A percentile compares a stretch with the other conserved stretches of the same genome.
phyloP scores from a whole-genome alignment of 148 eudicot genomes.

The Nyssa sinensis region DNA sequence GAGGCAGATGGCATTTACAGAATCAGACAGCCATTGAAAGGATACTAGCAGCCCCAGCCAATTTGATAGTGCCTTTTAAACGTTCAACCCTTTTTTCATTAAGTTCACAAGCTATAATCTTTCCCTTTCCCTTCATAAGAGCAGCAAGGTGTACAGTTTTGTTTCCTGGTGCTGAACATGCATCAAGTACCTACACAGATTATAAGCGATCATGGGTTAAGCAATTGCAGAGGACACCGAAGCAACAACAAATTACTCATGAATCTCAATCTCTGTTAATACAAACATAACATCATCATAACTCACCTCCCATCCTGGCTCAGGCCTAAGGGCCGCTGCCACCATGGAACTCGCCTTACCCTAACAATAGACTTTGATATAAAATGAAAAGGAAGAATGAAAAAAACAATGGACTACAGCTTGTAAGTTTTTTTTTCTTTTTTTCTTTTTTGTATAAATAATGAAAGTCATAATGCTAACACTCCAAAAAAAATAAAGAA shows the following conservation, averaged over 20 bases:
- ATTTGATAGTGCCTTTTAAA: slow-evolving; percentile 50
- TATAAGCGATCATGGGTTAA: slow-evolving; percentile 10
- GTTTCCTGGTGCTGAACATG: slow-evolving; percentile 98
- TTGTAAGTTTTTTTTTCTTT: too few species aligned
- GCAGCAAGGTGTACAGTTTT: slow-evolving; percentile 95
- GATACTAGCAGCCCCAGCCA: slow-evolving; percentile 97
- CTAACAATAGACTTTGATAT: slow-evolving; percentile 30
- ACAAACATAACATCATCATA: background rate
- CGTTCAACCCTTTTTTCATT: slow-evolving; percentile 70
- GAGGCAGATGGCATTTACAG: background rate
- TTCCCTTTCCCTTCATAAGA: slow-evolving; percentile 83
- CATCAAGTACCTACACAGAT: slow-evolving; percentile 91
- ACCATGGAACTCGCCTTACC: slow-evolving; percentile 98
- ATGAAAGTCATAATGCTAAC: background rate
- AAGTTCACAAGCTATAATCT: slow-evolving; percentile 84
- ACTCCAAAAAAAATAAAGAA: background rate
- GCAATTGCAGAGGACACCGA: slow-evolving; percentile 1
- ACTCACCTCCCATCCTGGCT: slow-evolving; percentile 94
- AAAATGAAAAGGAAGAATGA: background rate
- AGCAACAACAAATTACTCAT: background rate
- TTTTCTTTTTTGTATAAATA: too few species aligned
- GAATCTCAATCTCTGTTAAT: background rate
- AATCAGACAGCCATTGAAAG: slow-evolving; percentile 28
- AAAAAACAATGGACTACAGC: slow-evolving; percentile 5
- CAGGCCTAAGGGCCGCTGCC: slow-evolving; percentile 82